Evolutionary conservation across 257 asterid genomes (phyloP), one percentile per base, ranked within the genome.

Genomic region (Asclepias syriaca): DNA sequence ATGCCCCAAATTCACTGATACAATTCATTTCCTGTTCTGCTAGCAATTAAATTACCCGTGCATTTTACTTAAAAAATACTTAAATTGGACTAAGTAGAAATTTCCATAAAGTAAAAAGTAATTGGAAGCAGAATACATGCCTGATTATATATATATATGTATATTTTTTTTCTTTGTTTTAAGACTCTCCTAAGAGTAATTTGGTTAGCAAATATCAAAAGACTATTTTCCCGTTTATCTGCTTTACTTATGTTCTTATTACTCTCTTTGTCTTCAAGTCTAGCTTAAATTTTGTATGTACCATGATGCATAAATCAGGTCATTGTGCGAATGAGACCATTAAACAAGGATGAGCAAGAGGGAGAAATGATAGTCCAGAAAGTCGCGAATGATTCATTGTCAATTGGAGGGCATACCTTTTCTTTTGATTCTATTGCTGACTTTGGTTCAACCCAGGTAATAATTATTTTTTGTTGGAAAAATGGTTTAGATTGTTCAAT

Each of bases 351-450:
- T 50, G 98, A 87, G 81, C 91, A 87, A 77, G 97, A 88, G 56
- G 95, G 90, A 73, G 95, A 85, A 54, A 69, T 72, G 79, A 87
- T 77, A 66, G 82, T 86, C 74, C 95, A 91, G 75, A 94, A 91
- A 75, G 57, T 80, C 32, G 74, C 98, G 7, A 76, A 79, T 70
- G 92, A 89, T 79, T 89, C 97, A 39, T 81, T 94, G 74, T 82
- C 97, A 50, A 85, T 94, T 69, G 77, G 90, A 29, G 97, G 93
- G 51, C 96, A 94, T 68, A 77, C 83, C 64, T 94, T 94, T 81
- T 88, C 96, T 32, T 94, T 84, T 73, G 99, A 94, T 83, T 91
- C 98, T 24, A 73, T 94, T 39, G 97, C 98, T 66, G 97, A 94
- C 73, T 65, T 77, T 61, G 84, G 87, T 60, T 85, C 99, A 77